phyloP scores from a whole-genome alignment of 202 grass and related monocot species.

The Setaria italica region DNA sequence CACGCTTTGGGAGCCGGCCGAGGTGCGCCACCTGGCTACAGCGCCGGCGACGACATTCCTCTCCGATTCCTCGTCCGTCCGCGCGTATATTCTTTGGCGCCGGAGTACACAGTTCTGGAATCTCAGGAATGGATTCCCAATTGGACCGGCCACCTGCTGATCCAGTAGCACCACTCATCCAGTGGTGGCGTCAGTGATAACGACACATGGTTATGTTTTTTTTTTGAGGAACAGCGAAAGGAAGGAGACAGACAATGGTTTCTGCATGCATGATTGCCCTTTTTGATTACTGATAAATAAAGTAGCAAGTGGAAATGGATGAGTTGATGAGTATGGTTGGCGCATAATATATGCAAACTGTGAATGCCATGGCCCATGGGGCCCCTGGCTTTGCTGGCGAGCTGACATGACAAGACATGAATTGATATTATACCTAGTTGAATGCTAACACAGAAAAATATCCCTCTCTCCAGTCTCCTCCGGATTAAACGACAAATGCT shows the following conservation, averaged over 20 bases:
- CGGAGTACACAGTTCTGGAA: background rate
- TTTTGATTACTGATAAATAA: background rate
- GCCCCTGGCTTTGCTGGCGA: background rate
- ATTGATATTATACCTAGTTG: background rate
- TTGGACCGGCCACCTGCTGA: background rate
- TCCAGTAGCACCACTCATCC: background rate
- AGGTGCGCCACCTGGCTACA: background rate
- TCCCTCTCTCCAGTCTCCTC: background rate
- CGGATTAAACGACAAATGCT: conserved; percentile 1
- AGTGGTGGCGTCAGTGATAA: background rate
- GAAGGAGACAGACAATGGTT: background rate
- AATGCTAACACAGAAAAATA: background rate
- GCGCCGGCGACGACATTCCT: background rate
- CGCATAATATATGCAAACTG: background rate
- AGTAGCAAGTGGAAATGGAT: background rate
- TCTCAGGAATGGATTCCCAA: background rate
- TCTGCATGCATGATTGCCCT: background rate
- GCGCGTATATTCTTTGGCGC: background rate
- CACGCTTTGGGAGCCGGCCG: background rate
- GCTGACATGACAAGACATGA: no score
- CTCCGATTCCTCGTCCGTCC: conserved; percentile 20
- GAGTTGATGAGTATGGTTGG: background rate
- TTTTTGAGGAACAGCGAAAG: background rate
- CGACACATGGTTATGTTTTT: background rate
- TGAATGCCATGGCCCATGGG: background rate